phyloP scores from a whole-genome alignment of 164 flowering plant genomes.

The Stephania japonica region DNA sequence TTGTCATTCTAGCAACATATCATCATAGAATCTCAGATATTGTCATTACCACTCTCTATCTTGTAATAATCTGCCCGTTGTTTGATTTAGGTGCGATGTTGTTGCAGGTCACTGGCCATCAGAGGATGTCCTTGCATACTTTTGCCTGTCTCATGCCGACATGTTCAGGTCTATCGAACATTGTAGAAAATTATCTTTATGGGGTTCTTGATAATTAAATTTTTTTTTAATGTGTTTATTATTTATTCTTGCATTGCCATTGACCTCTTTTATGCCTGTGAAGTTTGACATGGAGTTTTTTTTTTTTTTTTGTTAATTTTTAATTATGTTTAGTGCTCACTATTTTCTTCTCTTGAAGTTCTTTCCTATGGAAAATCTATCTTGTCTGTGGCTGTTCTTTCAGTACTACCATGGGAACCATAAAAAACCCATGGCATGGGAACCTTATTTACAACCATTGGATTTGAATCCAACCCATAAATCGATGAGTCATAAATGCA shows the following conservation, averaged over 20 bases:
- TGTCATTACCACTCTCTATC: no score
- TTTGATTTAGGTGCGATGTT: not conserved
- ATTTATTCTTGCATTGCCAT: not conserved
- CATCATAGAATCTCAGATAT: no score
- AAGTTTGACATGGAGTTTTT: not conserved
- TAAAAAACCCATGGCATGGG: no score
- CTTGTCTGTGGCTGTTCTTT: not conserved
- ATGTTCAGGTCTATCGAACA: constrained; percentile 55
- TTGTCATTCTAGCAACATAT: no score
- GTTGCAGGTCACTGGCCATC: constrained; percentile 90
- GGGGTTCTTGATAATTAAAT: not conserved
- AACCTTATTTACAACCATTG: no score
- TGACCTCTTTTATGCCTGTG: not conserved
- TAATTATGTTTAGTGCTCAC: no score
- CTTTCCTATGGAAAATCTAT: no score
- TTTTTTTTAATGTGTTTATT: not conserved
- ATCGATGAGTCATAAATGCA: no score
- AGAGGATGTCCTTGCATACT: constrained; percentile 86
- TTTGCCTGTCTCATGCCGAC: constrained; percentile 59
- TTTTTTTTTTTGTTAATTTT: not conserved
- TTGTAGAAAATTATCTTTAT: not conserved
- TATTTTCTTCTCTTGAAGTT: no score
- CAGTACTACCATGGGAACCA: no score
- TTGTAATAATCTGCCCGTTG: no score
- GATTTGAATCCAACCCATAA: no score